Evolutionary conservation across 352 stramenopile genomes (phyloP).

Genomic region (Thraustochytrium striatum): DNA sequence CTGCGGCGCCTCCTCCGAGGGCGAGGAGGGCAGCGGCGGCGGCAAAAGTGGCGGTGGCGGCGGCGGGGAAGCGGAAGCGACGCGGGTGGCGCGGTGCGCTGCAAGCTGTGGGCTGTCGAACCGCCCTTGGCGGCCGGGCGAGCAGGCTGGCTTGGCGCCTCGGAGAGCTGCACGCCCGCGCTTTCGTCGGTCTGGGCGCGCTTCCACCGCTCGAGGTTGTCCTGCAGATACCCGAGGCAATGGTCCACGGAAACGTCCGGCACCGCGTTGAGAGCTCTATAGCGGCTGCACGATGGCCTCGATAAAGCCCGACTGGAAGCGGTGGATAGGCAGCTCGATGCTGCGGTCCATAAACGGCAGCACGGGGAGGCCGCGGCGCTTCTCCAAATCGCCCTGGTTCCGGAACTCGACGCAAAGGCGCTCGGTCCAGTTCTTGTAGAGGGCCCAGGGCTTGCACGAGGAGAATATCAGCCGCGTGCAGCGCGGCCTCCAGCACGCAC

Average conservation of each 20-base stretch:
- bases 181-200: no score
- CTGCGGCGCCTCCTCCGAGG: no score
- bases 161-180: not conserved
- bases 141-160: not conserved
- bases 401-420: conserved; percentile 47
- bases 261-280: conserved; percentile 25
- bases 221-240: not conserved
- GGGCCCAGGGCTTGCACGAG: conserved; percentile 29
- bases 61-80: no score
- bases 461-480: conserved; percentile 66
- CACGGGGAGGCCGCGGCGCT: conserved; percentile 27
- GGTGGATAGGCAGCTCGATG: conserved; percentile 13
- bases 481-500: conserved; percentile 5
- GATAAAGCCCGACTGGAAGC: conserved; percentile 44
- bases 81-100: no score
- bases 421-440: conserved; percentile 36
- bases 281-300: conserved; percentile 42
- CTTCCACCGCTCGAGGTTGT: conserved; percentile 10
- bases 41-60: not conserved
- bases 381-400: conserved; percentile 47
- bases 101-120: not conserved
- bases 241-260: conserved; percentile 14
- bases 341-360: conserved; percentile 44
- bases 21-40: no score
- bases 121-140: not conserved